Percentiles rank a stretch among this genome's conserved stretches.
Conservation (phyloP, 192 early-diverging fungal genomes). For the Backusella sp. region DNA sequence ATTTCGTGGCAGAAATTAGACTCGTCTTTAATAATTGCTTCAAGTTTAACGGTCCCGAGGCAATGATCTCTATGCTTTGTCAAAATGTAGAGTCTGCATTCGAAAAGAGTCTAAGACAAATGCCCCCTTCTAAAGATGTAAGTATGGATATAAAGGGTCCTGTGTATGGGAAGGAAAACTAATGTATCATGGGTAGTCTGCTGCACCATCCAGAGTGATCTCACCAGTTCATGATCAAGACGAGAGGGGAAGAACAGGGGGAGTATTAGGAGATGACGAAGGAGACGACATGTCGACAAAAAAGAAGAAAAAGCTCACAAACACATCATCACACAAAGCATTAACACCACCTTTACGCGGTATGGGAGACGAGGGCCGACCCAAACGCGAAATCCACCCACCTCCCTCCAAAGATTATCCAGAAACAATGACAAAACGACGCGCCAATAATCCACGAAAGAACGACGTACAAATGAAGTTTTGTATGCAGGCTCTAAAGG, state of each 20-base stretch:
- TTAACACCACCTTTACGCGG: conserved; percentile 21
- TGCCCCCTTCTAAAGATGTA: conserved; percentile 61
- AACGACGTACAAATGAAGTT: conserved; percentile 61
- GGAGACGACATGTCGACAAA: not conserved
- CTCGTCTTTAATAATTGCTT: conserved; percentile 81
- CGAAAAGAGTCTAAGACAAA: conserved; percentile 65
- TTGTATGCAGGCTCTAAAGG: conserved; percentile 59
- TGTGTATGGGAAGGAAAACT: not conserved
- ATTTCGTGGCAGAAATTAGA: conserved; percentile 66
- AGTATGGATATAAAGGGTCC: not conserved
- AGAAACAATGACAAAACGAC: conserved; percentile 34
- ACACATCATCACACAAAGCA: not conserved
- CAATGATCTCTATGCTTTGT: conserved; percentile 65
- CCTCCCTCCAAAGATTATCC: conserved; percentile 53
- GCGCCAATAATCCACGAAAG: conserved; percentile 35
- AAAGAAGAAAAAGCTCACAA: not conserved
- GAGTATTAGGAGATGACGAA: not conserved
- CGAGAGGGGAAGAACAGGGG: not conserved
- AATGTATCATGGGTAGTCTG: not conserved
- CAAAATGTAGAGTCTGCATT: conserved; percentile 70
- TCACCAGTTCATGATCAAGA: conserved; percentile 16
- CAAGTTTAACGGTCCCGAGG: conserved; percentile 76
- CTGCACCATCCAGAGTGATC: conserved; percentile 18
- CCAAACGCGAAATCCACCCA: conserved; percentile 68
- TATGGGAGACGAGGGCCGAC: conserved; percentile 52